A percentile compares a stretch with the other conserved stretches of the same genome.
These are phyloP conservation scores for Pelargonium citronellum DNA, from an alignment of 441 rosid genomes.

Conservation along the genomic window DNA sequence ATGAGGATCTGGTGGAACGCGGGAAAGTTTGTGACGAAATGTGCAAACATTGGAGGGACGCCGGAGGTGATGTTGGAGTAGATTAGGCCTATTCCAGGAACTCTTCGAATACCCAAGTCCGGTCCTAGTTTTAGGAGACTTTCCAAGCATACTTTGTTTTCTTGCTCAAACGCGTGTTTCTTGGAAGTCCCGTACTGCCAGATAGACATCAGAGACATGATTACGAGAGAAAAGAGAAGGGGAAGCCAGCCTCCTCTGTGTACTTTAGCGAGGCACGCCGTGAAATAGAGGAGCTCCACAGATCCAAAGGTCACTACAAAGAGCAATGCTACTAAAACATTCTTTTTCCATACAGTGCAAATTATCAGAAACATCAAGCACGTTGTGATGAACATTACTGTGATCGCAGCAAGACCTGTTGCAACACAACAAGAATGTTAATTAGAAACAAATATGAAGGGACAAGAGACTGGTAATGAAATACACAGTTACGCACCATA, in stretches of 20 bases:
- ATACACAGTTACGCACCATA: constrained; percentile 41
- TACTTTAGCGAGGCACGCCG: constrained; percentile 89
- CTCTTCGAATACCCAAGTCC: constrained; percentile 80
- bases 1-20: constrained; percentile 86
- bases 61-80: constrained; percentile 87
- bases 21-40: constrained; percentile 95
- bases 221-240: constrained; percentile 69
- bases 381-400: constrained; percentile 95
- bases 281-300: constrained; percentile 81
- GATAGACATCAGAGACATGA: constrained; percentile 78
- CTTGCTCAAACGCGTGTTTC: constrained; percentile 79
- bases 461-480: background rate
- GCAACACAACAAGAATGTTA: background rate
- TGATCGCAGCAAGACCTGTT: constrained; percentile 92
- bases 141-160: constrained; percentile 86
- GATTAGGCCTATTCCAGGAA: constrained; percentile 89
- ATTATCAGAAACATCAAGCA: constrained; percentile 80
- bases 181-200: constrained; percentile 91
- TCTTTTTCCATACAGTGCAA: constrained; percentile 84
- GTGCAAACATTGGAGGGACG: constrained; percentile 88
- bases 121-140: constrained; percentile 94
- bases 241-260: constrained; percentile 98
- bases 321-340: constrained; percentile 53
- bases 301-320: constrained; percentile 82
- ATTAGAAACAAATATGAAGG: background rate